These are phyloP conservation scores for Beauveria sp. DNA, from an alignment of 2,329 filamentous ascomycete genomes.

Conservation along the genomic window DNA sequence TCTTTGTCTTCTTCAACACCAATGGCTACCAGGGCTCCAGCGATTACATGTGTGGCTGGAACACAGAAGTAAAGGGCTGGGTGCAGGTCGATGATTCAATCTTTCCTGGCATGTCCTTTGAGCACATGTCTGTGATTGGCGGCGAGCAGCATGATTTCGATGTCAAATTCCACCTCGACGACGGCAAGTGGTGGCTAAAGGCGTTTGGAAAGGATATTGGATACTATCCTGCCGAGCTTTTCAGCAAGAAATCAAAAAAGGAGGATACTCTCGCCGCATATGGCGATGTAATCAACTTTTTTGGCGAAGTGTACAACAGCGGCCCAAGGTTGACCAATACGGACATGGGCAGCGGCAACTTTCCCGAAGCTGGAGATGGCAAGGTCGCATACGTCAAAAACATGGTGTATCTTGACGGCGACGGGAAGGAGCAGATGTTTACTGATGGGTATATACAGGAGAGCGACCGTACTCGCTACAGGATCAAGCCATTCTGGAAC, in stretches of 20 bases:
- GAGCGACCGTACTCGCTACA: conserved; percentile 14
- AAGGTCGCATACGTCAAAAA: conserved; percentile 15
- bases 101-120: conserved; percentile 15
- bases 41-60: conserved; percentile 16
- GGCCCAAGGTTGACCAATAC: conserved; percentile 13
- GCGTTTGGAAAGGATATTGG: conserved; percentile 13
- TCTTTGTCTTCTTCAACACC: conserved; percentile 17
- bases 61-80: conserved; percentile 16
- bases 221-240: conserved; percentile 17
- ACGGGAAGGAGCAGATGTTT: neutral
- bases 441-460: conserved; percentile 9
- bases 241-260: conserved; percentile 8
- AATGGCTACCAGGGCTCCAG: conserved; percentile 13
- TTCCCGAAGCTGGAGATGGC: conserved; percentile 14
- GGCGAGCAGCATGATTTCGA: conserved; percentile 14
- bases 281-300: conserved; percentile 14
- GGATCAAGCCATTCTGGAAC: conserved; percentile 11
- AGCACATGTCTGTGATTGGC: conserved; percentile 12
- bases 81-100: conserved; percentile 15
- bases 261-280: conserved; percentile 12
- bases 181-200: conserved; percentile 17
- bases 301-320: conserved; percentile 18
- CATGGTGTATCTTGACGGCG: conserved; percentile 13
- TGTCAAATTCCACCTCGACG: conserved; percentile 11
- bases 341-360: conserved; percentile 19